phyloP scores from a whole-genome alignment of 2,329 filamentous ascomycete species.

The Bipolaris cookei region DNA sequence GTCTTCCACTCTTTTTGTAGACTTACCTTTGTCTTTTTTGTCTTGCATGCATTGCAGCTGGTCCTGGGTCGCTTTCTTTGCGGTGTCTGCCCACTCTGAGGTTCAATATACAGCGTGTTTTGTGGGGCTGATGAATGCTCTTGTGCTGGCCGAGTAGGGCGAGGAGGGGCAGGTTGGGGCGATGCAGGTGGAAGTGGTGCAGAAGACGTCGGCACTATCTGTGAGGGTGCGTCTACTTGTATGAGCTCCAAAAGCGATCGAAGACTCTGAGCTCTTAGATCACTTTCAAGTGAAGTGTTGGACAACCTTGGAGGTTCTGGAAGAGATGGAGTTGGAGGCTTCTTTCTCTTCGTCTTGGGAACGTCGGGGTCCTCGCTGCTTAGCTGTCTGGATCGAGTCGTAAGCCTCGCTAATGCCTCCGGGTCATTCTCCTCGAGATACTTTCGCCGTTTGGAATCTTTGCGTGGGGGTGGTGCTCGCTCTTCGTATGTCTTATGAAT shows the following conservation, averaged over 20 bases:
- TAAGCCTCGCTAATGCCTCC: slow-evolving; percentile 37
- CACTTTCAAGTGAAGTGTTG: slow-evolving; percentile 48
- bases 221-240: slow-evolving; percentile 29
- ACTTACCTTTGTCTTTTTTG: slow-evolving; percentile 47
- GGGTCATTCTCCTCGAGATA: slow-evolving; percentile 46
- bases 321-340: slow-evolving; percentile 21
- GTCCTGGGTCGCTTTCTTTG: slow-evolving; percentile 36
- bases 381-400: slow-evolving; percentile 31
- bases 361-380: slow-evolving; percentile 27
- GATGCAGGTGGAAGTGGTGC: slow-evolving; percentile 22
- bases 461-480: slow-evolving; percentile 50
- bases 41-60: slow-evolving; percentile 47
- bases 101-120: slow-evolving; percentile 9
- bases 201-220: slow-evolving; percentile 18
- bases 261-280: slow-evolving; percentile 47
- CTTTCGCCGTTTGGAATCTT: slow-evolving; percentile 49
- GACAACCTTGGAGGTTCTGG: slow-evolving; percentile 34
- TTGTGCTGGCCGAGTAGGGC: slow-evolving; percentile 9
- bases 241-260: slow-evolving; percentile 48
- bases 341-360: slow-evolving; percentile 35
- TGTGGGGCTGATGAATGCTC: slow-evolving; percentile 4
- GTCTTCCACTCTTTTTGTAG: background rate
- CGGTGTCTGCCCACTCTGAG: slow-evolving; percentile 15
- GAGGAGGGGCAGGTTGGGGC: slow-evolving; percentile 17
- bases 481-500: slow-evolving; percentile 56